These are phyloP conservation scores for Filobasidium wieringae DNA, from an alignment of 768 basidiomycete genomes.

Conservation along the genomic window DNA sequence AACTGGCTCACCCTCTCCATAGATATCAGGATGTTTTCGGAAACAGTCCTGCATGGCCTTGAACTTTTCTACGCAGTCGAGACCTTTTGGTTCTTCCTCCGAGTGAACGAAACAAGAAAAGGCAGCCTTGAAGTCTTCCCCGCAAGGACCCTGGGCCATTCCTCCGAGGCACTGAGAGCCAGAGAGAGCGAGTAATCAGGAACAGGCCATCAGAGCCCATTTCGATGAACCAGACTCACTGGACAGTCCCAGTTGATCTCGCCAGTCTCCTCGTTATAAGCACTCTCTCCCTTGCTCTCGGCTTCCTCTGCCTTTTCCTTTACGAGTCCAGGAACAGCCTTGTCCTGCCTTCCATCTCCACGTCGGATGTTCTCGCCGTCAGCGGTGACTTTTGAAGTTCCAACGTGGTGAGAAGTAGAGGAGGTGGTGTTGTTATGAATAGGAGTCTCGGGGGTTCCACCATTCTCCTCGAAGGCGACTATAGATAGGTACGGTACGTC, in stretches of 20 bases:
- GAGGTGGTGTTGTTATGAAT: constrained; percentile 10
- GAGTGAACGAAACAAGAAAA: constrained; percentile 95
- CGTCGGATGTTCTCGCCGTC: not conserved
- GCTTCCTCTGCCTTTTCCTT: constrained; percentile 20
- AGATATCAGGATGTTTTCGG: constrained; percentile 87
- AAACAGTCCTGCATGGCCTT: constrained; percentile 97
- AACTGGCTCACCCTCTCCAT: constrained; percentile 64
- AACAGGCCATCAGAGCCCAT: not conserved
- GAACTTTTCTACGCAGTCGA: constrained; percentile 96
- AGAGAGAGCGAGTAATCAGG: not conserved
- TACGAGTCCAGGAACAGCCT: constrained; percentile 10
- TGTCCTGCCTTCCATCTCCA: not conserved
- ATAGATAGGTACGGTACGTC: not conserved
- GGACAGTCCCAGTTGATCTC: constrained; percentile 99
- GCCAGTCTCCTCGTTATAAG: constrained; percentile 90
- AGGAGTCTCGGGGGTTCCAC: constrained; percentile 11
- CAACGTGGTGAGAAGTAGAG: constrained; percentile 6
- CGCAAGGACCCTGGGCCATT: constrained; percentile 96
- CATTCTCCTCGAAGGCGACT: constrained; percentile 11
- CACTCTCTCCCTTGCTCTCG: constrained; percentile 40
- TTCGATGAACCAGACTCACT: constrained; percentile 20
- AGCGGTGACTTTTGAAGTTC: not conserved
- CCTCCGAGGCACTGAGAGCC: constrained; percentile 66
- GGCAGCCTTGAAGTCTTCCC: constrained; percentile 79
- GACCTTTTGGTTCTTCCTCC: constrained; percentile 90